Evolutionary conservation across 2,329 filamentous ascomycete species (phyloP), one percentile per base, ranked within the genome.

Genomic region (Penicillium brasilianum): DNA sequence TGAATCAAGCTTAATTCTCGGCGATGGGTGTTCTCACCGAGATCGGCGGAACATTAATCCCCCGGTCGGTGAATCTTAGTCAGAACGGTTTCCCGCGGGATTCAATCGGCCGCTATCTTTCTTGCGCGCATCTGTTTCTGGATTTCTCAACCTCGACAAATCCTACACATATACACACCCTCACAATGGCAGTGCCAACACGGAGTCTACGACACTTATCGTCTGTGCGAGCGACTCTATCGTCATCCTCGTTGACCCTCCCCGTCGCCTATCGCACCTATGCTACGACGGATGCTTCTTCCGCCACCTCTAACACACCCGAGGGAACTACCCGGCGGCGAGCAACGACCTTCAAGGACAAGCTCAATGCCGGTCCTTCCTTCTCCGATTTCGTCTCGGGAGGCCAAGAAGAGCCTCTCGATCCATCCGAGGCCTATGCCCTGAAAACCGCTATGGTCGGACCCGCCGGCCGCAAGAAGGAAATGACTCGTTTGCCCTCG

Each of bases 401-500:
- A 22, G 75, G 70, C 73, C 61, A 79, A 72, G 56, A 77, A 80
- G 69, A 74, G 66, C 60, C 77, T 62, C 66, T 83, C 72, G 74
- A 79, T 14, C 74, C 79, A 0, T 70, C 75, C 16, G 85, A 88
- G 69, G 83, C 85, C 18, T 85, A 87, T 71, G 83, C 85, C 54
- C 81, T 89, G 62, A 84, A 85, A 67, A 88, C 85, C 13, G 87
- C 85, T 8, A 80, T 86, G 65, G 84, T 87, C 39, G 87, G 86
- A 11, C 86, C 85, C 1, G 81, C 82, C 65, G 86, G 86, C 59
- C 85, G 83, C 73, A 86, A 88, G 79, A 87, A 87, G 75, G 82
- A 85, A 71, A 87, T 89, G 71, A 89, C 87, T 52, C 88, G 95
- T 51, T 83, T 99, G 52, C 95, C 95, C 20, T 86, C 90, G 68